These are phyloP conservation scores for Fusarium ambrosium DNA, from an alignment of 2,329 filamentous ascomycete species.

Conservation along the genomic window DNA sequence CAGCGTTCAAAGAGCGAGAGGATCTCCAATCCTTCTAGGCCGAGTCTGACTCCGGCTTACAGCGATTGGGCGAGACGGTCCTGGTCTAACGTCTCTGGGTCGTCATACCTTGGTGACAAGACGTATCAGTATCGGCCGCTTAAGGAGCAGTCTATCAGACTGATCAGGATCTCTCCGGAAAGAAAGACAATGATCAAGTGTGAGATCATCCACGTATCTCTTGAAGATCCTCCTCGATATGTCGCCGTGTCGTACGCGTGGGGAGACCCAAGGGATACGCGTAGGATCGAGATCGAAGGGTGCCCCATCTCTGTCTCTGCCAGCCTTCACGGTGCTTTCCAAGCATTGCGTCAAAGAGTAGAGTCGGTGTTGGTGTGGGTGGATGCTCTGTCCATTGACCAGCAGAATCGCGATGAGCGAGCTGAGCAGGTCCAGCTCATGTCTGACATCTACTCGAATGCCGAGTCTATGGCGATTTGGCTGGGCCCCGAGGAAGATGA, in stretches of 20 bases:
- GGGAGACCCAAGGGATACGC: slow-evolving; percentile 23
- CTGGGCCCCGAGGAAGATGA: slow-evolving; percentile 25
- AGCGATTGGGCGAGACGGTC: background rate
- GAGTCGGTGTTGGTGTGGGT: slow-evolving; percentile 20
- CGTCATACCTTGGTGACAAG: background rate
- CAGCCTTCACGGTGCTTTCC: slow-evolving; percentile 13
- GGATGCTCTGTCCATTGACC: slow-evolving; percentile 26
- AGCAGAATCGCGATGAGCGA: slow-evolving; percentile 3
- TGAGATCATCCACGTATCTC: slow-evolving; percentile 13
- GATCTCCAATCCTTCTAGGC: background rate
- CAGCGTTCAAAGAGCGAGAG: slow-evolving; percentile 8
- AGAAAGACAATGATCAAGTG: slow-evolving; percentile 20
- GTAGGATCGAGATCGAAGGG: slow-evolving; percentile 18
- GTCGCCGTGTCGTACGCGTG: slow-evolving; percentile 28
- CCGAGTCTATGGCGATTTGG: slow-evolving; percentile 23
- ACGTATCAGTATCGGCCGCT: slow-evolving; percentile 20
- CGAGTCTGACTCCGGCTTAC: background rate
- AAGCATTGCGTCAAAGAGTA: slow-evolving; percentile 14
- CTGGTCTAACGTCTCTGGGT: background rate
- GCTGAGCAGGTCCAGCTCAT: slow-evolving; percentile 27
- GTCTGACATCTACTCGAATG: slow-evolving; percentile 21
- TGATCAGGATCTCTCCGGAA: slow-evolving; percentile 17
- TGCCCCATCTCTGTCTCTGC: background rate
- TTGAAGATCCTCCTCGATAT: slow-evolving; percentile 12
- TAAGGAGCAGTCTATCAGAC: slow-evolving; percentile 23